Evolutionary conservation across 495 filamentous ascomycete genomes (phyloP), one percentile per base, ranked within the genome.

Genomic region (Bacidia gigantensis): DNA sequence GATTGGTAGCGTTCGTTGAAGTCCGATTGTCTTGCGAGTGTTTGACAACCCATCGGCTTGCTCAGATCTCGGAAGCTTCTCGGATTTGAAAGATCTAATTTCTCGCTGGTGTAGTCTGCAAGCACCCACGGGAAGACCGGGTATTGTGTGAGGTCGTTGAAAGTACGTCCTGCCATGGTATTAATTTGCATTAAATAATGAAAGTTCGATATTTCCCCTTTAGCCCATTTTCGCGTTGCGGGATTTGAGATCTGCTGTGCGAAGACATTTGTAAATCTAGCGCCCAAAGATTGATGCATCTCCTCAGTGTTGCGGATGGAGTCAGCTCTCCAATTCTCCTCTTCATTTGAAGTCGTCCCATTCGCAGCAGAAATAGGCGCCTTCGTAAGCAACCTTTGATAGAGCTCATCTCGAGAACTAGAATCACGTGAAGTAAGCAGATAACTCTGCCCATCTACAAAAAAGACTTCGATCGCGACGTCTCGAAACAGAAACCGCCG

Each of bases 121-220:
- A 98, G 66, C 12, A 98, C 82, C 92, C 92, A 98, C 11, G 92
- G 92, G 60, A 98, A 98, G 20, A 98, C 92, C 0, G 92, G 92
- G 60, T 98, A 98, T 56, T 97, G 93, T 1, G 92, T 98, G 10
- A 98, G 70, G 64, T 98, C 92, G 61, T 98, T 98, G 73, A 98
- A 98, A 0, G 92, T 97, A 46, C 92, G 73, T 26, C 92, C 92
- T 18, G 92, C 92, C 75, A 97, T 87, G 3, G 93, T 97, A 61
- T 98, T 98, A 62, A 98, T 78, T 42, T 95, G 76, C 93, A 98
- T 97, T 24, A 98, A 76, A 64, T 98, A 98, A 64, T 95, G 88
- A 60, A 97, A 98, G 63, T 98, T 98, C 3, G 93, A 97, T 9
- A 96, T 86, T 59, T 97, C 93, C 3, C 92, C 93, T 61, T 81